Conservation (phyloP, 176 grass and related monocot species). For the Oryza meyeriana region DNA sequence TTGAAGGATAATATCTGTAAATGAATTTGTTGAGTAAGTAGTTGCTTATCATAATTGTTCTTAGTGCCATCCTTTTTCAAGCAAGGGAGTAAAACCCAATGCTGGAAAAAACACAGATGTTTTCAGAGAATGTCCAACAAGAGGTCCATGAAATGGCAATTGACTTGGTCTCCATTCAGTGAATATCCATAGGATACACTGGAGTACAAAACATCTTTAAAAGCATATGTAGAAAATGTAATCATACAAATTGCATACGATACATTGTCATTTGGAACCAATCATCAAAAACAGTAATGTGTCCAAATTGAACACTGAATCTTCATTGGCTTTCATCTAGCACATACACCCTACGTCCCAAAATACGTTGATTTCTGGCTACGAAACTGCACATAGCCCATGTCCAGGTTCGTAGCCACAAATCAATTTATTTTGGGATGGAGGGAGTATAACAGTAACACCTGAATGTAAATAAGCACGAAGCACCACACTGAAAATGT, state of each 20-base stretch:
- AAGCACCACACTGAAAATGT: neutral
- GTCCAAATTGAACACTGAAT: neutral
- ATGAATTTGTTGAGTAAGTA: constrained; percentile 2
- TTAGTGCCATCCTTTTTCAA: neutral
- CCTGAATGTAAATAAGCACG: neutral
- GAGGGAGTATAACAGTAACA: too few relatives aligned
- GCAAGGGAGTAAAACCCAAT: neutral
- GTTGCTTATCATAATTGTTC: constrained; percentile 6
- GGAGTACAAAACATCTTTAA: constrained; percentile 13
- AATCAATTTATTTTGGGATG: too few relatives aligned
- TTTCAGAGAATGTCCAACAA: constrained; percentile 11
- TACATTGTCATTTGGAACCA: neutral
- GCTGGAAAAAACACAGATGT: neutral
- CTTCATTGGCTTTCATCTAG: neutral
- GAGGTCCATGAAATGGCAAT: neutral
- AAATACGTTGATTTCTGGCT: too few relatives aligned
- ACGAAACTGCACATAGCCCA: too few relatives aligned
- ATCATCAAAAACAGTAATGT: neutral
- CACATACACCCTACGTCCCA: neutral
- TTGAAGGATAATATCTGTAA: constrained; percentile 80
- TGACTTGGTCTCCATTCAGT: neutral
- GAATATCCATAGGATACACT: neutral
- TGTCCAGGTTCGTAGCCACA: too few relatives aligned
- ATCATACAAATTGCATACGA: neutral
- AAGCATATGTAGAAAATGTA: constrained; percentile 5